phyloP scores from a whole-genome alignment of 2,329 filamentous ascomycete genomes.

The Myriosclerotinia curreyana region DNA sequence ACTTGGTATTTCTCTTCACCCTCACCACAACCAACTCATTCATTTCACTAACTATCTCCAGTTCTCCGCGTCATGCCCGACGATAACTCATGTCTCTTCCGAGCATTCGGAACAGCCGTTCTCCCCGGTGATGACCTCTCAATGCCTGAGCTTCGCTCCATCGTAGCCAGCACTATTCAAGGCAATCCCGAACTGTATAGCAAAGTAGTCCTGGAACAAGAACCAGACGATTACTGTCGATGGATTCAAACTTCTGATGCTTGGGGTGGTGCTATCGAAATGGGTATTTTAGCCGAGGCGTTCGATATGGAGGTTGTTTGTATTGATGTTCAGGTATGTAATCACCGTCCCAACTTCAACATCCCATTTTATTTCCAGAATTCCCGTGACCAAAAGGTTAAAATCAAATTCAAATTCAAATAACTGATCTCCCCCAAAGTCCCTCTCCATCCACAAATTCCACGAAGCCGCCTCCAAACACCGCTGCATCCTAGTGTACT shows the following conservation, averaged over 20 bases:
- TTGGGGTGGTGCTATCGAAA: slow-evolving; percentile 91
- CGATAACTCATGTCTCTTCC: slow-evolving; percentile 93
- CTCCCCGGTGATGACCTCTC: slow-evolving; percentile 58
- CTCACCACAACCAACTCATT: neutral
- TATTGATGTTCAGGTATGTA: slow-evolving; percentile 67
- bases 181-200: slow-evolving; percentile 69
- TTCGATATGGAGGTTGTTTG: slow-evolving; percentile 84
- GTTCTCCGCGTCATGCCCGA: slow-evolving; percentile 94
- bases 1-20: slow-evolving; percentile 43
- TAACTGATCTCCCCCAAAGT: slow-evolving; percentile 40
- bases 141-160: slow-evolving; percentile 69
- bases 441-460: slow-evolving; percentile 66
- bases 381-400: neutral
- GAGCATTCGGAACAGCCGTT: slow-evolving; percentile 80
- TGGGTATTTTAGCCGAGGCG: slow-evolving; percentile 78
- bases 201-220: slow-evolving; percentile 69
- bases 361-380: neutral
- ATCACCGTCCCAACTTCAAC: neutral
- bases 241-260: slow-evolving; percentile 77
- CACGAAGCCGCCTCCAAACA: slow-evolving; percentile 53
- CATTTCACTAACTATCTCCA: slow-evolving; percentile 32
- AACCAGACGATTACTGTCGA: slow-evolving; percentile 71
- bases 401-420: slow-evolving; percentile 27
- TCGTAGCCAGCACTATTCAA: slow-evolving; percentile 78
- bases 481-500: slow-evolving; percentile 81